phyloP scores from a whole-genome alignment of 495 filamentous ascomycete species.

The Neurospora discreta region DNA sequence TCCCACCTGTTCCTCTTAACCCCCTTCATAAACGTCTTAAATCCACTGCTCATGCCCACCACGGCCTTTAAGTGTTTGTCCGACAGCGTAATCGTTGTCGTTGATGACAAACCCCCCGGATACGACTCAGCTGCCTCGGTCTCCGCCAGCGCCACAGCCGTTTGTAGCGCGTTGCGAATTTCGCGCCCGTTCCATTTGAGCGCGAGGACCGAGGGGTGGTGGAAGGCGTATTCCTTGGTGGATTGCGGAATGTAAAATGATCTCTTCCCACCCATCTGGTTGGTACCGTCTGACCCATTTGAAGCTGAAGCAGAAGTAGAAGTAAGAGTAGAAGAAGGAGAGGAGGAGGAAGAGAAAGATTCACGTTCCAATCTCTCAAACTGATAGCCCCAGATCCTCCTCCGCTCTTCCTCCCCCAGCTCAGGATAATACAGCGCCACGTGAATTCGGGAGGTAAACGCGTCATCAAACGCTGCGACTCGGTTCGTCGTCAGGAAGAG shows the following conservation, averaged over 20 bases:
- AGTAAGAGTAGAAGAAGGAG: no score
- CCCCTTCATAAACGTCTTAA: conserved; percentile 21
- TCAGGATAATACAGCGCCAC: conserved; percentile 30
- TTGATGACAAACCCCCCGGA: background rate
- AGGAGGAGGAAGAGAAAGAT: no score
- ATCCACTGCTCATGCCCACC: conserved; percentile 30
- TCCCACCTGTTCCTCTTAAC: background rate
- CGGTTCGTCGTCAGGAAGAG: conserved; percentile 35
- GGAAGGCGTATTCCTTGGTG: conserved; percentile 21
- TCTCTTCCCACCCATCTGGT: no score
- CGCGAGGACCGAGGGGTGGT: conserved; percentile 16
- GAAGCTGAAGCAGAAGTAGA: no score
- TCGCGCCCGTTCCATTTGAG: conserved; percentile 30
- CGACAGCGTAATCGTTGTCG: conserved; percentile 11
- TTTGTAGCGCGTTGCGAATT: conserved; percentile 34
- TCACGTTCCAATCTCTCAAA: conserved; percentile 24
- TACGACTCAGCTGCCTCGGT: conserved; percentile 16
- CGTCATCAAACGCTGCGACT: conserved; percentile 30
- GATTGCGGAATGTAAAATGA: conserved; percentile 11
- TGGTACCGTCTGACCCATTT: background rate
- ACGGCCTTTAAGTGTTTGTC: conserved; percentile 27
- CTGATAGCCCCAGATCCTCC: conserved; percentile 28
- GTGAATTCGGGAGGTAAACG: conserved; percentile 33
- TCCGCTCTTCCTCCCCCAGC: conserved; percentile 23
- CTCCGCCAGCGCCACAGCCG: conserved; percentile 33